These are phyloP conservation scores for Mycena alexandri DNA, from an alignment of 768 basidiomycete genomes.

Conservation along the genomic window DNA sequence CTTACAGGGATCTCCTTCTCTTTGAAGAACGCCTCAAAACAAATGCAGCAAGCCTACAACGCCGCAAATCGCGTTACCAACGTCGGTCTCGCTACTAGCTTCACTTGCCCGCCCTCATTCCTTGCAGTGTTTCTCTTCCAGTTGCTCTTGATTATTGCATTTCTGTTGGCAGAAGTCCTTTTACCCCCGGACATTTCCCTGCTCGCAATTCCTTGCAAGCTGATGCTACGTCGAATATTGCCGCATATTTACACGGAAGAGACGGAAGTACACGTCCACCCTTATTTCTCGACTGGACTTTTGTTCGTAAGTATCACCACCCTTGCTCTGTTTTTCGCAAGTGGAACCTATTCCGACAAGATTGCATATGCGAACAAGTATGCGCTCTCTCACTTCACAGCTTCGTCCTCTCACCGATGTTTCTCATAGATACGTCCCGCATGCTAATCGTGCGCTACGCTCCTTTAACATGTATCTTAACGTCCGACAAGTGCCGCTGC, in stretches of 20 bases:
- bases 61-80: slow-evolving; percentile 86
- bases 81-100: slow-evolving; percentile 50
- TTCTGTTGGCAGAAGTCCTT: slow-evolving; percentile 83
- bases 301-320: slow-evolving; percentile 94
- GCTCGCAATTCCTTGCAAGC: slow-evolving; percentile 72
- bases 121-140: slow-evolving; percentile 79
- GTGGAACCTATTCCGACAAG: slow-evolving; percentile 96
- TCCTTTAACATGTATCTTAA: slow-evolving; percentile 99
- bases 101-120: not conserved
- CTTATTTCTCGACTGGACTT: slow-evolving; percentile 83
- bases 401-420: slow-evolving; percentile 7
- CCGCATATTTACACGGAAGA: slow-evolving; percentile 64
- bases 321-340: slow-evolving; percentile 94
- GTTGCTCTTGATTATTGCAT: slow-evolving; percentile 73
- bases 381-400: slow-evolving; percentile 42
- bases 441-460: slow-evolving; percentile 91
- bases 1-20: slow-evolving; percentile 88
- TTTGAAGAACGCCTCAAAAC: slow-evolving; percentile 98
- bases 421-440: slow-evolving; percentile 87
- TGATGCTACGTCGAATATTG: slow-evolving; percentile 60
- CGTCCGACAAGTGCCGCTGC: slow-evolving; percentile 83
- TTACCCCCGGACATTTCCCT: slow-evolving; percentile 73
- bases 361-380: slow-evolving; percentile 97
- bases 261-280: slow-evolving; percentile 66
- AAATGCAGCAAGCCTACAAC: slow-evolving; percentile 85